phyloP scores from a whole-genome alignment of 164 flowering plant species.

The Warburgia ugandensis region DNA sequence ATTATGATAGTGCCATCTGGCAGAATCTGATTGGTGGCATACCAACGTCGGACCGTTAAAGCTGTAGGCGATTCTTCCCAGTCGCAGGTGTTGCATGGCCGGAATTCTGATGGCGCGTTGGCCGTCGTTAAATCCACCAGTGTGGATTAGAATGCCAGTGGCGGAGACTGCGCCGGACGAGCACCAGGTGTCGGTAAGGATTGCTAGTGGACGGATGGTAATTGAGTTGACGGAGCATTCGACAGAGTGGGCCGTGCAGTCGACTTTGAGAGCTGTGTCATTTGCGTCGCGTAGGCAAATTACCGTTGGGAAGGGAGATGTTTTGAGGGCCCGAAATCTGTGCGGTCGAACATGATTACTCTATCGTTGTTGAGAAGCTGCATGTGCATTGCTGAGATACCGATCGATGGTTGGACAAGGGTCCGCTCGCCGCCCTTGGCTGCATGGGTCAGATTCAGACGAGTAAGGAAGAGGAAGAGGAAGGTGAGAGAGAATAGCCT shows the following conservation, averaged over 20 bases:
- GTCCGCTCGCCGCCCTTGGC: slow-evolving; percentile 61
- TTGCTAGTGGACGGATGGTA: slow-evolving; percentile 42
- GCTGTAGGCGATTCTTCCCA: slow-evolving; percentile 49
- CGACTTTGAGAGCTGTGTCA: slow-evolving; percentile 25
- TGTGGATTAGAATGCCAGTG: slow-evolving; percentile 58
- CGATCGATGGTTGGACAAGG: slow-evolving; percentile 47
- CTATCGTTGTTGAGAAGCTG: slow-evolving; percentile 74
- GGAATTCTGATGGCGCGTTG: slow-evolving; percentile 36
- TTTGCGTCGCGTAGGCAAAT: slow-evolving; percentile 41
- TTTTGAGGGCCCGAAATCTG: slow-evolving; percentile 79
- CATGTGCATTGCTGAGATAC: slow-evolving; percentile 91
- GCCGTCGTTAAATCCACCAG: slow-evolving; percentile 70
- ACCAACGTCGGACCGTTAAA: slow-evolving; percentile 48
- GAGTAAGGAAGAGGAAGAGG: too few species aligned
- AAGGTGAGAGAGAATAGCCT: too few species aligned
- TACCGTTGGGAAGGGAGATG: slow-evolving; percentile 45
- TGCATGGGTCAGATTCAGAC: too few species aligned
- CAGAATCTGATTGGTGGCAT: slow-evolving; percentile 63
- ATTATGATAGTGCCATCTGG: slow-evolving; percentile 62
- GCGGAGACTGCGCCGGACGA: slow-evolving; percentile 54
- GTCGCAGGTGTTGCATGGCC: slow-evolving; percentile 52
- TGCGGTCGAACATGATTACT: slow-evolving; percentile 75
- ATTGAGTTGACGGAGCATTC: slow-evolving; percentile 52
- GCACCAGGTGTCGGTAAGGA: slow-evolving; percentile 69
- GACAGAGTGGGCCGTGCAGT: slow-evolving; percentile 82